Evolutionary conservation across 257 asterid species (phyloP), one percentile per base, ranked within the genome.

Genomic region (Nicotiana paniculata): DNA sequence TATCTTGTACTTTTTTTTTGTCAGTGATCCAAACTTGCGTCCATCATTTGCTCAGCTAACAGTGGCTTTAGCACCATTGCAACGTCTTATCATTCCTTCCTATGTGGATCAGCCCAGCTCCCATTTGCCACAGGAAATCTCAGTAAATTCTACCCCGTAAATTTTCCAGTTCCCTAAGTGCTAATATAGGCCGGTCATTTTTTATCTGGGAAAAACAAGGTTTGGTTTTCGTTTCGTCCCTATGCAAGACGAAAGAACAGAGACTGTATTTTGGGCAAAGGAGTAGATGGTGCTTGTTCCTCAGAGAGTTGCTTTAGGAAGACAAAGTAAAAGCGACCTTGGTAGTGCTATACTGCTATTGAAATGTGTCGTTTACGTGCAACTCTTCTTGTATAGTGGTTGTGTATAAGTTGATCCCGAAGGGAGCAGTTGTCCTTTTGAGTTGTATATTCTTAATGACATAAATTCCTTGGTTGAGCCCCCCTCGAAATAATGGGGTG

Each of bases 41-140:
- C 99, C 99, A 32, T 94, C 98, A 9, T 96, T 96, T 79, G 97
- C 93, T 0, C 96, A 96, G 88, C 97, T 96, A 43, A 81, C 94
- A 43, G 94, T 90, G 88, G 98, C 98, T 26, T 85, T 96, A 82
- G 95, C 91, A 92, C 93, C 97, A 18, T 88, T 96, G 89, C 98
- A 94, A 88, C 97, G 94, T 30, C 98, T 96, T 80, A 93, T 81
- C 57, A 70, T 89, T 83, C 91, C 97, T 57, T 82, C 93, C 3
- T 89, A 91, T 77, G 82, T 87, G 43, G 97, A 91, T 84, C 95
- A 90, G 83, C 90, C 89, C 76, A 84, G 85, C 81, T 35, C 86
- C 24, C 84, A 92, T 69, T 82, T 91, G 84, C 85, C 89, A 2
- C 97, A 86, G 46, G 93, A 87, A 88, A 90, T 91, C 78, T 87